Percentiles rank a stretch among this genome's conserved stretches.
Conservation (phyloP, 2,329 filamentous ascomycete species). For the Stagonosporopsis rhizophila region DNA sequence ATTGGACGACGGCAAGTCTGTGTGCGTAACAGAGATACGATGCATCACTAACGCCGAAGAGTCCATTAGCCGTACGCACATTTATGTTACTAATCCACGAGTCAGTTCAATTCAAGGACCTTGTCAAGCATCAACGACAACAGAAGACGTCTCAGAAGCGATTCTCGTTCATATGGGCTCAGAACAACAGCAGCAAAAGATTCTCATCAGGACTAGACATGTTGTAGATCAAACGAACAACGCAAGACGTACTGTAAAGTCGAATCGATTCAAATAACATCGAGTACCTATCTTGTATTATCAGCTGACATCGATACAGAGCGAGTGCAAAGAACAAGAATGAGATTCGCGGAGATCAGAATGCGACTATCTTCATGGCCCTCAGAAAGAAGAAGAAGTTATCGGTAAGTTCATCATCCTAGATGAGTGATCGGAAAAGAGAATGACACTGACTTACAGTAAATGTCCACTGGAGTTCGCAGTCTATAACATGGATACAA, state of each 20-base stretch:
- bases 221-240: background rate
- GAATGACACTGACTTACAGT: background rate
- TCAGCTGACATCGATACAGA: too few species aligned
- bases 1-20: background rate
- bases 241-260: background rate
- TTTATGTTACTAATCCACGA: background rate
- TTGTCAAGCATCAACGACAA: background rate
- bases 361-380: background rate
- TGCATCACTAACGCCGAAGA: background rate
- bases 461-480: background rate
- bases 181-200: background rate
- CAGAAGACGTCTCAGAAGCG: background rate
- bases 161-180: background rate
- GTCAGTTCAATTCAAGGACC: background rate
- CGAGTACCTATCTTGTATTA: too few species aligned
- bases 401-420: background rate
- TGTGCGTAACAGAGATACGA: background rate
- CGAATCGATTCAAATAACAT: too few species aligned
- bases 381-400: background rate
- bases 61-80: background rate
- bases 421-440: background rate
- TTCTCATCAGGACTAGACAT: background rate
- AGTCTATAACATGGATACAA: background rate
- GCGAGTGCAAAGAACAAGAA: too few species aligned
- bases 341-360: too few species aligned